Evolutionary conservation across 2,329 filamentous ascomycete species (phyloP).

Genomic region (Fusarium veterinarium): DNA sequence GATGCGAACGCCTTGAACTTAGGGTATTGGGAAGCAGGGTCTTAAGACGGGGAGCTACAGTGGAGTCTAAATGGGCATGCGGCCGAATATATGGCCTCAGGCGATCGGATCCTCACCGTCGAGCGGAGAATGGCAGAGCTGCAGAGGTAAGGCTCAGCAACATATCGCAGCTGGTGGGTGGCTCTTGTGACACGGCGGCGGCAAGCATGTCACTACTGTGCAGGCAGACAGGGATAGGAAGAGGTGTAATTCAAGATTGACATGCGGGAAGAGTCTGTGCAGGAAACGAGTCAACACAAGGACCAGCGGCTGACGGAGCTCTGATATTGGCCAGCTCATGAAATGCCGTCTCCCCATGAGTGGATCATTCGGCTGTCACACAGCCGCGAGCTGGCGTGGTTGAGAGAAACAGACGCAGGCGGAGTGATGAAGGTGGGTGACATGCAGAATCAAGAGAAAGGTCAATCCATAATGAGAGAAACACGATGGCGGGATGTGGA

Average conservation of each 20-base stretch:
- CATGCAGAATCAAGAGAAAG: slow-evolving; percentile 39
- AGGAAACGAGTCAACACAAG: slow-evolving; percentile 38
- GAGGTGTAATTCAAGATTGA: slow-evolving; percentile 45
- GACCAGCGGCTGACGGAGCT: slow-evolving; percentile 59
- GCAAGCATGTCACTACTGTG: slow-evolving; percentile 35
- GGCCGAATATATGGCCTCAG: slow-evolving; percentile 43
- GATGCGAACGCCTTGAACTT: slow-evolving; percentile 12
- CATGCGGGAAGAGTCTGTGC: slow-evolving; percentile 45
- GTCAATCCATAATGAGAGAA: slow-evolving; percentile 19
- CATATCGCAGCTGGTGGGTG: slow-evolving; percentile 33
- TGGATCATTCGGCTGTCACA: slow-evolving; percentile 45
- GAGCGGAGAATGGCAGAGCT: slow-evolving; percentile 30
- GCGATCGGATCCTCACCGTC: slow-evolving; percentile 37
- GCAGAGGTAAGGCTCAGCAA: slow-evolving; percentile 33
- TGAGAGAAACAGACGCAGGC: slow-evolving; percentile 37
- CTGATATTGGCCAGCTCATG: slow-evolving; percentile 64
- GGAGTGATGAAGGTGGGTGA: slow-evolving; percentile 40
- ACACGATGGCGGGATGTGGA: slow-evolving; percentile 32
- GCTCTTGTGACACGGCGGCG: slow-evolving; percentile 41
- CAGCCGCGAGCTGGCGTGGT: slow-evolving; percentile 39
- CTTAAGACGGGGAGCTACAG: slow-evolving; percentile 41
- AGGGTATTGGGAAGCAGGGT: slow-evolving; percentile 32
- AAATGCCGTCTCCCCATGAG: slow-evolving; percentile 42
- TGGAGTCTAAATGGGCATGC: slow-evolving; percentile 40
- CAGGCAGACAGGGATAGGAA: slow-evolving; percentile 23